These are phyloP conservation scores for Berberis vulgaris DNA, from an alignment of 164 flowering plant genomes.

Conservation along the genomic window DNA sequence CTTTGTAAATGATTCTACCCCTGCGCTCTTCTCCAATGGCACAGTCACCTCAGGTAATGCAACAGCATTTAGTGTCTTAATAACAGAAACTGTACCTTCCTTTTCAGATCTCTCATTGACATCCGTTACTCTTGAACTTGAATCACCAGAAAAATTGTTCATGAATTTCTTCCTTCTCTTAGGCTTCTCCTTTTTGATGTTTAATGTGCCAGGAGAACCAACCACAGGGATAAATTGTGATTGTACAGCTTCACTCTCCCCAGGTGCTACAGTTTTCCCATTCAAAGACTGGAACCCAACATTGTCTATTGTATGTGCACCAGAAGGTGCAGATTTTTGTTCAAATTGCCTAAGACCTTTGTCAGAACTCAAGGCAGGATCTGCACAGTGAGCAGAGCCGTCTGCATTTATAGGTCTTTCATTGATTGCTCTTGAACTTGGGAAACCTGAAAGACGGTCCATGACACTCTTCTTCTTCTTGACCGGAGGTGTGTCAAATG, in stretches of 20 bases:
- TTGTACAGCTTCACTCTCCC: slow-evolving; percentile 8
- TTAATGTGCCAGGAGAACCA: slow-evolving; percentile 11
- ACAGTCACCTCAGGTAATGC: neutral
- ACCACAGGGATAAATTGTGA: slow-evolving; percentile 5
- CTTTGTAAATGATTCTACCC: neutral
- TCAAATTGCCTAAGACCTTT: slow-evolving; percentile 4
- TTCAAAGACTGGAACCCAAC: slow-evolving; percentile 8
- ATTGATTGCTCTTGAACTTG: slow-evolving; percentile 5
- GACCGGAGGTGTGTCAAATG: slow-evolving; percentile 10
- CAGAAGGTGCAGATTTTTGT: slow-evolving; percentile 10
- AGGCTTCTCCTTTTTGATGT: slow-evolving; percentile 16
- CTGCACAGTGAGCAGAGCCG: slow-evolving; percentile 4
- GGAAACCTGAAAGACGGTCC: neutral
- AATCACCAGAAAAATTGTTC: neutral
- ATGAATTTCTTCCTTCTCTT: slow-evolving; percentile 11
- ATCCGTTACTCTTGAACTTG: too few relatives aligned
- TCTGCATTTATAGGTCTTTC: slow-evolving; percentile 11
- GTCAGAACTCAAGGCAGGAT: slow-evolving; percentile 3
- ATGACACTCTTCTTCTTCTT: slow-evolving; percentile 20
- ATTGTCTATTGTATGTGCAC: neutral
- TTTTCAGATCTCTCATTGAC: too few relatives aligned
- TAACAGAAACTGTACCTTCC: neutral
- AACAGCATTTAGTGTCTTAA: neutral
- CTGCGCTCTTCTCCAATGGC: neutral
- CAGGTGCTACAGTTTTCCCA: neutral